Evolutionary conservation across 116 monocot genomes (phyloP).

Genomic region (Zostera marina): DNA sequence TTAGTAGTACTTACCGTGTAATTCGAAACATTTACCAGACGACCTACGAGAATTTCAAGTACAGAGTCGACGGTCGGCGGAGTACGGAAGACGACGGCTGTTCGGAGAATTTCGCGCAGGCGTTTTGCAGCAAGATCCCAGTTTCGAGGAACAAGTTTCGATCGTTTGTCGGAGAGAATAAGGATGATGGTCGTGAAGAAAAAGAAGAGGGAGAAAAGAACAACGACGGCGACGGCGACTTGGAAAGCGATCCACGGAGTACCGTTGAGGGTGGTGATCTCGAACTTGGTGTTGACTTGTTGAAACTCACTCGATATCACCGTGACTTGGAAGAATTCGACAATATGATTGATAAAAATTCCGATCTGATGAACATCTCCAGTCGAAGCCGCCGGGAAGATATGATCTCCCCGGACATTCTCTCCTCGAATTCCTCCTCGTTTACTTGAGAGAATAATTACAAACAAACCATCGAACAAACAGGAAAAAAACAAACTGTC

Average conservation of each 20-base stretch:
- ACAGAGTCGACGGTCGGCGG: slow-evolving; percentile 42
- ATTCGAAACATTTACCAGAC: too few relatives aligned
- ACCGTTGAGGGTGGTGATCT: slow-evolving; percentile 81
- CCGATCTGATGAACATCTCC: too few relatives aligned
- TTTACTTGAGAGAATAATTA: too few relatives aligned
- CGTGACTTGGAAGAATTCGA: slow-evolving; percentile 20
- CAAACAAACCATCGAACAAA: too few relatives aligned
- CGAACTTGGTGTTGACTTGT: slow-evolving; percentile 51
- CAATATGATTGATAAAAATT: slow-evolving; percentile 14
- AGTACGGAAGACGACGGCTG: slow-evolving; percentile 54
- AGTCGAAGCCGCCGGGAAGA: too few relatives aligned
- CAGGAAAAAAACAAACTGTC: too few relatives aligned
- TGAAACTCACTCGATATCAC: slow-evolving; percentile 50
- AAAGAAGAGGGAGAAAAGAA: slow-evolving; percentile 11
- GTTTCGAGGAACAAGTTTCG: slow-evolving; percentile 57
- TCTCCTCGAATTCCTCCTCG: too few relatives aligned
- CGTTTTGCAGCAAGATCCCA: slow-evolving; percentile 47
- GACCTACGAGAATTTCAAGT: slow-evolving; percentile 79
- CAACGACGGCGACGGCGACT: slow-evolving; percentile 23
- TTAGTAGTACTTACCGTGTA: too few relatives aligned
- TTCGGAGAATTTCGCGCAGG: slow-evolving; percentile 45
- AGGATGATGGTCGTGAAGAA: too few relatives aligned
- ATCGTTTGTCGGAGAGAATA: slow-evolving; percentile 25
- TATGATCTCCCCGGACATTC: too few relatives aligned
- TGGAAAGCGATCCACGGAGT: slow-evolving; percentile 25